A percentile compares a stretch with the other conserved stretches of the same genome.
phyloP scores from a whole-genome alignment of 306 rosid genomes.

The Carpinus fangiana region DNA sequence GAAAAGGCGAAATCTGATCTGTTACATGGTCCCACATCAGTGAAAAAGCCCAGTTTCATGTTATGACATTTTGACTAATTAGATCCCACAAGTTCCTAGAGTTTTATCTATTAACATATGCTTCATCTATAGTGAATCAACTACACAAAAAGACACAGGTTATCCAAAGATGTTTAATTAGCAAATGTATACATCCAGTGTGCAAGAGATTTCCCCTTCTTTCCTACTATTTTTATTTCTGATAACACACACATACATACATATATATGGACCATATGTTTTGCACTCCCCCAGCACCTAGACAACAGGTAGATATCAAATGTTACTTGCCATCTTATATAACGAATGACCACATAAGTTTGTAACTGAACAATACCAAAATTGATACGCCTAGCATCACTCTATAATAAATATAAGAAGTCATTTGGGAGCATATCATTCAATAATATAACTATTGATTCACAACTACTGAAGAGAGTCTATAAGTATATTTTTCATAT shows the following conservation, averaged over 20 bases:
- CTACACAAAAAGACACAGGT: not conserved
- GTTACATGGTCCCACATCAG: not conserved
- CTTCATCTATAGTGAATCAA: not conserved
- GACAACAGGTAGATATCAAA: too few species aligned
- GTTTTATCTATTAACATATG: not conserved
- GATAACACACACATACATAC: too few species aligned
- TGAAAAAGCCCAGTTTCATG: not conserved
- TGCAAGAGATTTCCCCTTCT: not conserved
- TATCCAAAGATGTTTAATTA: not conserved
- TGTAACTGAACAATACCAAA: too few species aligned
- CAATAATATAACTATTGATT: not conserved
- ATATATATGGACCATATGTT: not conserved
- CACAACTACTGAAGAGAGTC: conserved; percentile 1
- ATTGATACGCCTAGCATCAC: too few species aligned
- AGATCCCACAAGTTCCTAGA: not conserved
- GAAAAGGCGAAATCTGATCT: not conserved
- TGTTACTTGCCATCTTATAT: too few species aligned
- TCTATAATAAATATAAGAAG: not conserved
- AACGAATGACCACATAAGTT: too few species aligned
- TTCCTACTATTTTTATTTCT: too few species aligned
- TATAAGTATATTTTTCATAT: conserved; percentile 9
- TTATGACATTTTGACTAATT: not conserved
- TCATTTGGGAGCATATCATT: not conserved
- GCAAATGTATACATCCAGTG: not conserved
- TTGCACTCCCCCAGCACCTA: too few species aligned